A percentile compares a stretch with the other conserved stretches of the same genome.
These are phyloP conservation scores for Monilinia aucupariae DNA, from an alignment of 2,329 filamentous ascomycete species.

Conservation along the genomic window DNA sequence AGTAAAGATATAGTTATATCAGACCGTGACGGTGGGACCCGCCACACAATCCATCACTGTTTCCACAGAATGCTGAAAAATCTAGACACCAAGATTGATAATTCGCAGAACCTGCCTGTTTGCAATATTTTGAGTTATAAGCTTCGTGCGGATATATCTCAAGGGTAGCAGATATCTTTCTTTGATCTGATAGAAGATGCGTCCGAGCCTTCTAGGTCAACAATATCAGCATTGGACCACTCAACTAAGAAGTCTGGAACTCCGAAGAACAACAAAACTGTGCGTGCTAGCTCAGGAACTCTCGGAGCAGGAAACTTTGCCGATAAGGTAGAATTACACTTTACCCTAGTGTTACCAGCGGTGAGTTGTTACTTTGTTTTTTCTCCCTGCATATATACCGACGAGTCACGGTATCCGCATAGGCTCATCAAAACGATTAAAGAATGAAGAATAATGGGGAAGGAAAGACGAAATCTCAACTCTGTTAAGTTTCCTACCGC, in stretches of 20 bases:
- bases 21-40: too few species aligned
- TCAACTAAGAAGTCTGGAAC: not conserved
- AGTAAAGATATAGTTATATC: not conserved
- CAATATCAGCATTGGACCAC: too few species aligned
- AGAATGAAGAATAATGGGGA: not conserved
- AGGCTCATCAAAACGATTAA: too few species aligned
- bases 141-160: not conserved
- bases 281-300: not conserved
- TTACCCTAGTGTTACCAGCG: not conserved
- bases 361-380: not conserved
- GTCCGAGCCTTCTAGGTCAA: too few species aligned
- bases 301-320: slow-evolving; percentile 8
- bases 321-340: not conserved
- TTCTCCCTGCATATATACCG: not conserved
- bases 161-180: not conserved
- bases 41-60: not conserved
- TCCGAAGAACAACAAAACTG: not conserved
- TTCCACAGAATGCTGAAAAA: slow-evolving; percentile 1
- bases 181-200: not conserved
- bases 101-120: not conserved
- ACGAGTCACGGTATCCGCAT: not conserved
- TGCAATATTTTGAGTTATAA: not conserved
- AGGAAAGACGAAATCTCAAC: too few species aligned
- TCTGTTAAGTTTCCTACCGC: too few species aligned
- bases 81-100: not conserved